These are phyloP conservation scores for Aechmea fasciata DNA, from an alignment of 176 grass and related monocot species.

Conservation along the genomic window DNA sequence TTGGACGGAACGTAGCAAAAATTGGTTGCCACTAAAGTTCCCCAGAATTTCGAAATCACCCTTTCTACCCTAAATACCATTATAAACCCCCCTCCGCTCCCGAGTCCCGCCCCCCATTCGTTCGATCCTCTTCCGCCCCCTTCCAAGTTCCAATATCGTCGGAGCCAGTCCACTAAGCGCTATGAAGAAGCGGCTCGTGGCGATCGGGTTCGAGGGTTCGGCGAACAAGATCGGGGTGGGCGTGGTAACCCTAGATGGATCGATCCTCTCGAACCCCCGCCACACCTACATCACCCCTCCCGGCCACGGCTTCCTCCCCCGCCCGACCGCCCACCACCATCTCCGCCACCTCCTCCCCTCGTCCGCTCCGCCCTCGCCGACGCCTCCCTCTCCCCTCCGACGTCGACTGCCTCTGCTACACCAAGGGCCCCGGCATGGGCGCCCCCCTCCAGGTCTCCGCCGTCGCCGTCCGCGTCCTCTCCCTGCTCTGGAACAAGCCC, in stretches of 20 bases:
- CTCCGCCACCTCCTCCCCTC: slow-evolving; percentile 68
- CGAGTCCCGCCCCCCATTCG: too few species aligned
- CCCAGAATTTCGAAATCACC: too few species aligned
- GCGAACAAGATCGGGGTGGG: slow-evolving; percentile 91
- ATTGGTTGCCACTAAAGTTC: too few species aligned
- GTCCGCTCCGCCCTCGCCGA: slow-evolving; percentile 40
- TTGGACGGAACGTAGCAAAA: too few species aligned
- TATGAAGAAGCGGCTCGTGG: slow-evolving; percentile 36
- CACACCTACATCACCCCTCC: slow-evolving; percentile 91
- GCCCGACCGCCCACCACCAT: slow-evolving; percentile 82
- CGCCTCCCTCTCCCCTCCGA: slow-evolving; percentile 35
- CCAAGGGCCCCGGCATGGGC: slow-evolving; percentile 82
- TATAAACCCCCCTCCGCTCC: too few species aligned
- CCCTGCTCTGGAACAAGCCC: slow-evolving; percentile 65
- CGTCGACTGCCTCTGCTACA: slow-evolving; percentile 86
- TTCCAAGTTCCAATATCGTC: not conserved
- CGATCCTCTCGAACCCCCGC: slow-evolving; percentile 84
- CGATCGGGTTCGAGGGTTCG: slow-evolving; percentile 69
- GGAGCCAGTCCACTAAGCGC: slow-evolving; percentile 10
- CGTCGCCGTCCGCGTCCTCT: slow-evolving; percentile 50
- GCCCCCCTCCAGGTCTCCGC: slow-evolving; percentile 83
- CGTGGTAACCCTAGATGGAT: slow-evolving; percentile 59
- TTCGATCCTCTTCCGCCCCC: not conserved
- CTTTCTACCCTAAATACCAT: too few species aligned
- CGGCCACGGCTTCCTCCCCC: slow-evolving; percentile 82